phyloP scores from a whole-genome alignment of 148 eudicot species.

The Nyssa sinensis region DNA sequence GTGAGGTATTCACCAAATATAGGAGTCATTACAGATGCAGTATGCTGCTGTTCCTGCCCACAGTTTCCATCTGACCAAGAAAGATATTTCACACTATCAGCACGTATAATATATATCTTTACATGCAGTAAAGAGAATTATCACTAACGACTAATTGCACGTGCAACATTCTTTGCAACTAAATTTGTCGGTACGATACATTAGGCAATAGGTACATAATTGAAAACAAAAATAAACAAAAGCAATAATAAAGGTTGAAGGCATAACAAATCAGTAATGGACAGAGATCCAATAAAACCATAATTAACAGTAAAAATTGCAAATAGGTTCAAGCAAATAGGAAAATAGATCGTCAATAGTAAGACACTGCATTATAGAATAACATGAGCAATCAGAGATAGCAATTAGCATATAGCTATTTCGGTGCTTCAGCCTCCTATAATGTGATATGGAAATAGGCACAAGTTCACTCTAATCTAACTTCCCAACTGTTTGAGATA shows the following conservation, averaged over 20 bases:
- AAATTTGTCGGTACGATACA: too few relatives aligned
- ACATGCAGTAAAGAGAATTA: not conserved
- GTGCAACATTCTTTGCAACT: not conserved
- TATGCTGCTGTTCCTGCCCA: not conserved
- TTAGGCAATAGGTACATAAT: too few relatives aligned
- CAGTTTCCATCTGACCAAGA: conserved; percentile 6
- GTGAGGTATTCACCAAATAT: not conserved
- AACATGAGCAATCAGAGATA: not conserved
- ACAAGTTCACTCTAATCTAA: not conserved
- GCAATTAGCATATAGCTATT: not conserved
- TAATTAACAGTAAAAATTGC: too few relatives aligned
- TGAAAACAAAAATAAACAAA: too few relatives aligned
- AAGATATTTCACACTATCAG: not conserved
- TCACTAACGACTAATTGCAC: too few relatives aligned
- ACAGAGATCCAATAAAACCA: not conserved
- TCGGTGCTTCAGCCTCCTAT: not conserved
- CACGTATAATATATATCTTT: not conserved
- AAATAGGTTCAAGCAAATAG: not conserved
- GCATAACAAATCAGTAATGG: not conserved
- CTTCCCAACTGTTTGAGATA: not conserved
- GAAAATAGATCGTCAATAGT: not conserved
- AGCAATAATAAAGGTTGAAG: too few relatives aligned
- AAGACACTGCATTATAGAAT: not conserved
- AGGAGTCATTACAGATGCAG: not conserved
- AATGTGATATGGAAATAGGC: not conserved